Conservation (phyloP, 2,329 filamentous ascomycete genomes). For the Fusarium illudens region DNA sequence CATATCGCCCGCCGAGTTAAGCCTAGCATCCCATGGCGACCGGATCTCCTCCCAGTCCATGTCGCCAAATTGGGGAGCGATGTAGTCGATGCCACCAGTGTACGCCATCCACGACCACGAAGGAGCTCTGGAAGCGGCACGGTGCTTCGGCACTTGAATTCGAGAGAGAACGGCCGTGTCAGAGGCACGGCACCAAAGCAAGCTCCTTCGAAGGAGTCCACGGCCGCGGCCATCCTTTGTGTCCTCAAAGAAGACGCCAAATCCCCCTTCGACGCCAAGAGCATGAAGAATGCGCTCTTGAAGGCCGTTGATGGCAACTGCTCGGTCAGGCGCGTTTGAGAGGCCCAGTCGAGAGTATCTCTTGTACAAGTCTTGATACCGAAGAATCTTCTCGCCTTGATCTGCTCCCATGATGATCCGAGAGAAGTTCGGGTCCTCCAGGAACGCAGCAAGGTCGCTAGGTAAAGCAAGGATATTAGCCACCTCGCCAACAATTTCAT, state of each 20-base stretch:
- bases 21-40: too few species aligned
- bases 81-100: not conserved
- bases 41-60: not conserved
- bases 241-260: not conserved
- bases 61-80: not conserved
- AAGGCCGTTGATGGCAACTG: not conserved
- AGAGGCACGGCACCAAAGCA: not conserved
- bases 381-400: not conserved
- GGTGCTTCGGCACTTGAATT: not conserved
- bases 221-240: not conserved
- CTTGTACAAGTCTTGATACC: not conserved
- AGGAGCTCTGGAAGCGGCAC: not conserved
- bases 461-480: not conserved
- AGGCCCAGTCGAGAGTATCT: not conserved
- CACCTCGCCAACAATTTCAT: not conserved
- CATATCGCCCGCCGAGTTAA: too few species aligned
- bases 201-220: not conserved
- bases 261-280: not conserved
- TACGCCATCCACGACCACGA: slow-evolving; percentile 10
- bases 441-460: not conserved
- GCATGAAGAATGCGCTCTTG: not conserved
- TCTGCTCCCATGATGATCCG: not conserved
- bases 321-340: not conserved
- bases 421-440: not conserved
- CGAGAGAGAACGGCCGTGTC: not conserved